These are phyloP conservation scores for Vitis cinerea DNA, from an alignment of 164 flowering plant species.

Conservation along the genomic window DNA sequence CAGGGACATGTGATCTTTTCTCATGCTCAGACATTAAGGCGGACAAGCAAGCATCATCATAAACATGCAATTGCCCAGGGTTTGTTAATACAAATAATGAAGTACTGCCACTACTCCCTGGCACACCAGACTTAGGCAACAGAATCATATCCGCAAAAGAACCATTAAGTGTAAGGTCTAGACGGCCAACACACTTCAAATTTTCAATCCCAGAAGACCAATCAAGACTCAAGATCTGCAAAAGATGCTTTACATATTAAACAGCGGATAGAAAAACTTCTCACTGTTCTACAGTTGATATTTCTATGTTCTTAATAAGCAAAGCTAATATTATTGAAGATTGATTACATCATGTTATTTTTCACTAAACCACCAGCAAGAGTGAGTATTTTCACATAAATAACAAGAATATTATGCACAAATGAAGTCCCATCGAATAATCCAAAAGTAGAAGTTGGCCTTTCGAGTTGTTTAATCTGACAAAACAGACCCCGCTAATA, in stretches of 20 bases:
- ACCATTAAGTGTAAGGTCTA: conserved; percentile 66
- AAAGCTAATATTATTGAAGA: background rate
- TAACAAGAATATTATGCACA: too few relatives aligned
- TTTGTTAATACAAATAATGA: conserved; percentile 66
- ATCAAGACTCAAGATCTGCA: conserved; percentile 74
- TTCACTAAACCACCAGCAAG: too few relatives aligned
- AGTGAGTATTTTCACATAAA: too few relatives aligned
- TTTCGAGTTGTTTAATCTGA: too few relatives aligned
- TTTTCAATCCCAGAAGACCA: conserved; percentile 72
- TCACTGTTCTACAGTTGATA: background rate
- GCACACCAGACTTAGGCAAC: conserved; percentile 39
- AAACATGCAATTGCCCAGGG: conserved; percentile 70
- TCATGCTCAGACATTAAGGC: conserved; percentile 37
- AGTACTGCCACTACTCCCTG: conserved; percentile 23
- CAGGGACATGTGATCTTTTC: conserved; percentile 30
- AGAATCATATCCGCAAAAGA: conserved; percentile 84
- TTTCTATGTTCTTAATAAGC: background rate
- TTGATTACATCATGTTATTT: too few relatives aligned
- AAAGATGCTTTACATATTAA: conserved; percentile 4
- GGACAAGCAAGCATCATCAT: conserved; percentile 52
- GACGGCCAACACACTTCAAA: conserved; percentile 56
- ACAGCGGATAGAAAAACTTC: background rate
- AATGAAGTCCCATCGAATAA: too few relatives aligned
- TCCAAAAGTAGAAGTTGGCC: too few relatives aligned
- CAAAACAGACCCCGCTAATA: too few relatives aligned